Conservation (phyloP, 2,329 filamentous ascomycete species). For the Parastagonospora nodorum region DNA sequence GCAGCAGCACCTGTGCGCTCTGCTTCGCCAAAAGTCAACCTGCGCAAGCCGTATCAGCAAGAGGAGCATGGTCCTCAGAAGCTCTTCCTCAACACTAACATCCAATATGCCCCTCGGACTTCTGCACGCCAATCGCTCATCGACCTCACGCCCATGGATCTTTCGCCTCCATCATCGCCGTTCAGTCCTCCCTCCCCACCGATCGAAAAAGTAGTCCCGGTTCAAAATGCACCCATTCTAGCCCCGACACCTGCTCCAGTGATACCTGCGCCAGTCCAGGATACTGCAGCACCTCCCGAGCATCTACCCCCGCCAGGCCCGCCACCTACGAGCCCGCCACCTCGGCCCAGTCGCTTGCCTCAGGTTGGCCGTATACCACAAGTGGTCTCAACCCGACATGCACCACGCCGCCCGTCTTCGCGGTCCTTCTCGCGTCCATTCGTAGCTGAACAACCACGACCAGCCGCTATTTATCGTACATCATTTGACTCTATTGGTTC, state of each 20-base stretch:
- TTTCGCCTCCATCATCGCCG: constrained; percentile 39
- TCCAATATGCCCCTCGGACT: constrained; percentile 9
- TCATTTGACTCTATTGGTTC: constrained; percentile 40
- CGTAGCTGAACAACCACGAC: constrained; percentile 51
- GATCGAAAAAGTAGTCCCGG: constrained; percentile 5
- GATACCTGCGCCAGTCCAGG: constrained; percentile 3
- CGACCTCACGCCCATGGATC: constrained; percentile 41
- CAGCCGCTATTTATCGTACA: constrained; percentile 36
- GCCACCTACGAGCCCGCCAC: constrained; percentile 36
- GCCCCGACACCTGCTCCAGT: neutral
- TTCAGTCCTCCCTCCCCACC: constrained; percentile 23
- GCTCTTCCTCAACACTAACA: constrained; percentile 27
- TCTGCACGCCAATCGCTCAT: constrained; percentile 22
- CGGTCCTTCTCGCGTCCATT: constrained; percentile 89
- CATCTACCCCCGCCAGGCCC: constrained; percentile 30
- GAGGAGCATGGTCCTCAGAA: constrained; percentile 22
- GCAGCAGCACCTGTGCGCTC: constrained; percentile 33
- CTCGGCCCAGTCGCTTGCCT: constrained; percentile 68
- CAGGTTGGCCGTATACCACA: constrained; percentile 87
- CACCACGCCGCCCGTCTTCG: constrained; percentile 69
- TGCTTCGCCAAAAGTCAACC: constrained; percentile 45
- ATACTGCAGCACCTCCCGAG: constrained; percentile 7
- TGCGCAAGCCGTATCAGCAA: constrained; percentile 18
- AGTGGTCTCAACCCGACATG: constrained; percentile 70
- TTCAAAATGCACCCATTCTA: neutral